Evolutionary conservation across 1,284 basidiomycete species (phyloP), one percentile per base, ranked within the genome.

Genomic region (Ganoderma multipileum): DNA sequence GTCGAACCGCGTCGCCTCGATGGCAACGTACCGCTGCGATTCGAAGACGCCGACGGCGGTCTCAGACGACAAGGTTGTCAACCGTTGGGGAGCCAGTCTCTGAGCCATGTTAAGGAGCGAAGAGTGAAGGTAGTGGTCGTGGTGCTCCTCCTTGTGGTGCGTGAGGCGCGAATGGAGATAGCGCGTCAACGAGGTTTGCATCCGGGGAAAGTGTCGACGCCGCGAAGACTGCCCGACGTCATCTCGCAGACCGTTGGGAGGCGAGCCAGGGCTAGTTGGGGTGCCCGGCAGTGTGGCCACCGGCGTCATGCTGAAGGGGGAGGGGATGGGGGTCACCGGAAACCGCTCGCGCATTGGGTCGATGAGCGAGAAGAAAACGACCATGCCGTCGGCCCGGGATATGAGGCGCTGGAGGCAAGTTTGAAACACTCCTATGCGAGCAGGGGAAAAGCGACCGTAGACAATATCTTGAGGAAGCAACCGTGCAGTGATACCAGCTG

Each of bases 21-120:
- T 81, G 71, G 95, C 89, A 75, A 95, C 84, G 76, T 95, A 95
- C 42, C 89, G 82, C 75, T 93, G 89, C 14, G 87, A 89, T 79
- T 96, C 94, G 73, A 95, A 95, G 11, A 94, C 88, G 0, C 94
- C 95, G 0, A 96, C 95, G 0, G 88, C 89, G 42, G 87, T 83
- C 76, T 94, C 88, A 41, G 50, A 50, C 50, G 36, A 11, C 14
- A 20, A 54, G 64, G 14, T 69, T 63, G 6, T 62, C 36, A 30
- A 59, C 18, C 18, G 70, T 66, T 1, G 72, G 23, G 33, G 71
- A 66, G 38, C 70, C 71, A 58, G 74, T 28, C 64, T 36, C 63
- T 77, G 76, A 16, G 76, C 76, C 38, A 78, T 67, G 41, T 73
- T 73, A 28, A 78, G 73, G 3, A 80, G 73, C 28, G 76, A 76